A percentile compares a stretch with the other conserved stretches of the same genome.
phyloP scores from a whole-genome alignment of 768 basidiomycete genomes.

The Leucosporidium scottii region DNA sequence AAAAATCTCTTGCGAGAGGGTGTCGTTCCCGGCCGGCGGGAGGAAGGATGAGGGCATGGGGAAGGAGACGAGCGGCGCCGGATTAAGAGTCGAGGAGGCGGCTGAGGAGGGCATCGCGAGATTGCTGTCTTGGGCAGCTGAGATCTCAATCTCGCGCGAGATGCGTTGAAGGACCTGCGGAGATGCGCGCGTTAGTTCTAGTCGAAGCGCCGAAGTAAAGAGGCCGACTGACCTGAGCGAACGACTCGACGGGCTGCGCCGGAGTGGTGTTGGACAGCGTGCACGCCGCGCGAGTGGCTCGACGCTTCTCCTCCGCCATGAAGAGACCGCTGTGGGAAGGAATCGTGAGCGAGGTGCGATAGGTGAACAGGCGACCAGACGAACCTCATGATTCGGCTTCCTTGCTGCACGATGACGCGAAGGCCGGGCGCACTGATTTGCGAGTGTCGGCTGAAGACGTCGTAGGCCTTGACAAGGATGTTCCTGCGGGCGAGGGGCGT shows the following conservation, averaged over 20 bases:
- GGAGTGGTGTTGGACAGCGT: background rate
- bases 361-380: background rate
- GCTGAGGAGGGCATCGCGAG: background rate
- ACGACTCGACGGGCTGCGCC: background rate
- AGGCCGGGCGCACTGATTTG: conserved; percentile 9
- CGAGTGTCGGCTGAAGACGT: conserved; percentile 7
- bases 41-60: background rate
- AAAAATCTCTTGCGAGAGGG: background rate
- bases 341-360: too few species aligned
- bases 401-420: conserved; percentile 7
- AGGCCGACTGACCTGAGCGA: background rate
- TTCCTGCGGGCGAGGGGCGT: background rate
- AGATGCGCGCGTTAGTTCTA: too few species aligned
- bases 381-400: conserved; percentile 8
- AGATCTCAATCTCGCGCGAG: background rate
- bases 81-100: background rate
- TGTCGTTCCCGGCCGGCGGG: background rate
- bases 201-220: too few species aligned
- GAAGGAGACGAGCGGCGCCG: too few species aligned
- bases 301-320: conserved; percentile 17
- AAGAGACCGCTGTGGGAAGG: conserved; percentile 12
- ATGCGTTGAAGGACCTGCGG: background rate
- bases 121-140: too few species aligned
- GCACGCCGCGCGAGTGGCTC: background rate
- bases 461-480: conserved; percentile 10